Percentiles rank a stretch among this genome's conserved stretches.
These are phyloP conservation scores for Phialophora verrucosa DNA, from an alignment of 2,329 filamentous ascomycete species.

Conservation along the genomic window DNA sequence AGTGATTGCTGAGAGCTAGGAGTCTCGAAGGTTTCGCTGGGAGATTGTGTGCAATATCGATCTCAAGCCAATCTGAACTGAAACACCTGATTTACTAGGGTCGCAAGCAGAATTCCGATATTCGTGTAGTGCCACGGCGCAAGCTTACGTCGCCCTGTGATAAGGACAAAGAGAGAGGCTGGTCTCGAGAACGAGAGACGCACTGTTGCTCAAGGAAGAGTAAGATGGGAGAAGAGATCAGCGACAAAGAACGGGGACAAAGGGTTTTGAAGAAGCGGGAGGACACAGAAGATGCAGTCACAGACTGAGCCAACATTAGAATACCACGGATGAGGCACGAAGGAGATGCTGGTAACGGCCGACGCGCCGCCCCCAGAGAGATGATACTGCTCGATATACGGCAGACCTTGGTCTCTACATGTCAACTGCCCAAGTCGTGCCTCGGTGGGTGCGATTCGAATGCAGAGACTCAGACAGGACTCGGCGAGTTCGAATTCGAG, in stretches of 20 bases:
- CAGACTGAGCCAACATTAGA: slow-evolving; percentile 15
- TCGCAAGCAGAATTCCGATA: slow-evolving; percentile 6
- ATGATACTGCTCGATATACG: neutral
- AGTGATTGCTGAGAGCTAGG: slow-evolving; percentile 24
- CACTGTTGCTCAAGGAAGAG: slow-evolving; percentile 7
- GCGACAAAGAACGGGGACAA: neutral
- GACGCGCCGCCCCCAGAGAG: neutral
- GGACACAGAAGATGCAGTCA: slow-evolving; percentile 12
- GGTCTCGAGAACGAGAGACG: slow-evolving; percentile 8
- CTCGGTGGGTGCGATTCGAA: neutral
- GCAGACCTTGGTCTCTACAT: slow-evolving; percentile 1
- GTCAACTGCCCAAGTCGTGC: slow-evolving; percentile 9
- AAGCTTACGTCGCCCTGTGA: slow-evolving; percentile 14
- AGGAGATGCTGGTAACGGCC: neutral
- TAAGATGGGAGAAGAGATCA: slow-evolving; percentile 13
- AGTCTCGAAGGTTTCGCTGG: slow-evolving; percentile 10
- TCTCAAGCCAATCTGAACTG: slow-evolving; percentile 33
- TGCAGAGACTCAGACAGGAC: neutral
- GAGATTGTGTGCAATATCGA: slow-evolving; percentile 29
- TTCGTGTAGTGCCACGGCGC: slow-evolving; percentile 3
- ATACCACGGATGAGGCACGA: neutral
- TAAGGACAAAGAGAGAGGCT: slow-evolving; percentile 4
- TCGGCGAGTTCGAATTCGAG: slow-evolving; percentile 14
- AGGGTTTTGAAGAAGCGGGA: slow-evolving; percentile 18
- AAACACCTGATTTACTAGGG: slow-evolving; percentile 26